Percentiles rank a stretch among this genome's conserved stretches.
Conservation (phyloP, 768 basidiomycete genomes). For the Rossbeevera mucosa region DNA sequence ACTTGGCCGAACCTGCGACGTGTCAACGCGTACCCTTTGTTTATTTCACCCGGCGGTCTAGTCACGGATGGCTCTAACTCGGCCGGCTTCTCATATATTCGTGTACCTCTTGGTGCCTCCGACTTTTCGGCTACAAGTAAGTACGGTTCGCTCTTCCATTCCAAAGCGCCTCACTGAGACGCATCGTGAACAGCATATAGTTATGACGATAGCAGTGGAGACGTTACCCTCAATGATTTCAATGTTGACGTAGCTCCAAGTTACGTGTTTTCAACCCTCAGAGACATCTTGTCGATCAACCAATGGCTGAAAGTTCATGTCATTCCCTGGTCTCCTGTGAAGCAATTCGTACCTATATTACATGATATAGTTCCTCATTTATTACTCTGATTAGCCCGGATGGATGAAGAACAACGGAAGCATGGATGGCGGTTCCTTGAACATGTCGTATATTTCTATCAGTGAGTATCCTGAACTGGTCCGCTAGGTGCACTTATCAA, state of each 20-base stretch:
- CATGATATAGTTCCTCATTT: background rate
- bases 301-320: conserved; percentile 50
- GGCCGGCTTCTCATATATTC: conserved; percentile 66
- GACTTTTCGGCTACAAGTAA: conserved; percentile 62
- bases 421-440: conserved; percentile 63
- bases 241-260: conserved; percentile 55
- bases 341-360: conserved; percentile 13
- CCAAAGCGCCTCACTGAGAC: conserved; percentile 2
- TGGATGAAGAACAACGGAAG: conserved; percentile 70
- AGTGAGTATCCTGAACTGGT: conserved; percentile 38
- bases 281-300: conserved; percentile 61
- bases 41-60: conserved; percentile 9
- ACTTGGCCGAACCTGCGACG: background rate
- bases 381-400: conserved; percentile 45
- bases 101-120: conserved; percentile 67
- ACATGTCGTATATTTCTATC: conserved; percentile 41
- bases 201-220: conserved; percentile 58
- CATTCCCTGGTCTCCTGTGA: conserved; percentile 72
- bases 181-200: conserved; percentile 47
- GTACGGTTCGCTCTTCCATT: conserved; percentile 32
- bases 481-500: background rate
- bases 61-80: conserved; percentile 55
- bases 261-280: conserved; percentile 57
- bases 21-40: background rate
- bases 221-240: conserved; percentile 55